Conservation (phyloP, 306 rosid species). For the Alnus glutinosa region DNA sequence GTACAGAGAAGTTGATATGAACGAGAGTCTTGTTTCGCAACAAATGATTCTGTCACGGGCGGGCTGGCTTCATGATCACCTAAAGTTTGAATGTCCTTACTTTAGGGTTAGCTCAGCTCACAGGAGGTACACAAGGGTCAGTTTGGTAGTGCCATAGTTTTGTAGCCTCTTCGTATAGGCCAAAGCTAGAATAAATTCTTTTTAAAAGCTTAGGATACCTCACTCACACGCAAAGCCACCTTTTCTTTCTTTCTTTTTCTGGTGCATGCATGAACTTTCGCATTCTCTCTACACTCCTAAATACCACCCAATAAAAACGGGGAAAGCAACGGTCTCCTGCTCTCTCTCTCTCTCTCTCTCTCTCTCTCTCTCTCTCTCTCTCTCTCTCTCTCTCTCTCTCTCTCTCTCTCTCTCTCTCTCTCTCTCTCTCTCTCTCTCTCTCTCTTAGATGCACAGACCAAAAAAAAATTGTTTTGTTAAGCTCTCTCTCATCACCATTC, state of each 20-base stretch:
- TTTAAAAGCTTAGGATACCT: constrained; percentile 42
- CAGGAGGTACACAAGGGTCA: neutral
- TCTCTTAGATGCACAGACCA: neutral
- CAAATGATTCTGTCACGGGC: neutral
- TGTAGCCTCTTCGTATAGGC: neutral
- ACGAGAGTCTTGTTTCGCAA: neutral
- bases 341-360: neutral
- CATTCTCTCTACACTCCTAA: constrained; percentile 15
- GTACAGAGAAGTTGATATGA: constrained; percentile 22
- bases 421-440: neutral
- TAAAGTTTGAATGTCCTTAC: neutral
- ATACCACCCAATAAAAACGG: constrained; percentile 25
- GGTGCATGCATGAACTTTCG: constrained; percentile 29
- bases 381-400: neutral
- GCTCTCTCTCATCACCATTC: neutral
- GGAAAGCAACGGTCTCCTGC: neutral
- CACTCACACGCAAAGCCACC: constrained; percentile 16
- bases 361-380: neutral
- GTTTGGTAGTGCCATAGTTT: neutral
- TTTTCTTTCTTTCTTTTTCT: constrained; percentile 12
- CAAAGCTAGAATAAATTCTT: constrained; percentile 9
- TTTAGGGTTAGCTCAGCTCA: neutral
- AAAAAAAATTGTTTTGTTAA: no score
- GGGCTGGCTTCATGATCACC: neutral
- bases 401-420: neutral